phyloP scores from a whole-genome alignment of 2,329 filamentous ascomycete genomes.

The Coniochaeta hoffmannii region DNA sequence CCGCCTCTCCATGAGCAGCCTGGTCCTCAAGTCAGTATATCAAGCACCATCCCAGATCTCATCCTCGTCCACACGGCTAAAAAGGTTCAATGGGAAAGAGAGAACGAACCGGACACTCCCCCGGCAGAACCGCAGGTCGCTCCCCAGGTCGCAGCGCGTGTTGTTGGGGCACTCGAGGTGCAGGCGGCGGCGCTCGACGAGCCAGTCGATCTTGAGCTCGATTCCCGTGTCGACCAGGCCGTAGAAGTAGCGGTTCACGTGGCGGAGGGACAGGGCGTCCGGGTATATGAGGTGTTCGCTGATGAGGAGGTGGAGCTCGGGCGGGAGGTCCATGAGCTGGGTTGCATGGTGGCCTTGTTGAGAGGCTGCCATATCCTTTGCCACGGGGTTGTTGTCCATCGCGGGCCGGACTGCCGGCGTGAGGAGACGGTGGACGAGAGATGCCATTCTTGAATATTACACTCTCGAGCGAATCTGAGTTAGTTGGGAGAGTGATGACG shows the following conservation, averaged over 20 bases:
- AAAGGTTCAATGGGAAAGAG: background rate
- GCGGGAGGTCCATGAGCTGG: slow-evolving; percentile 45
- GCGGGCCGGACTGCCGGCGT: background rate
- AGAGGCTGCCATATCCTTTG: background rate
- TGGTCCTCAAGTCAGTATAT: too few species aligned
- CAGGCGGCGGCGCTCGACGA: slow-evolving; percentile 54
- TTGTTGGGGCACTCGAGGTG: slow-evolving; percentile 60
- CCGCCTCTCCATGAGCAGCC: slow-evolving; percentile 50
- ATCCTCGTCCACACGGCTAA: background rate
- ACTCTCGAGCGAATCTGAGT: background rate
- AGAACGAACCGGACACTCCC: slow-evolving; percentile 47
- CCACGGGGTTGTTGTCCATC: too few species aligned
- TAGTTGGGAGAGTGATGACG: background rate
- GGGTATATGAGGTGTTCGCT: slow-evolving; percentile 56
- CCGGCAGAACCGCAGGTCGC: slow-evolving; percentile 52
- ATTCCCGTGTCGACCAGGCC: slow-evolving; percentile 58
- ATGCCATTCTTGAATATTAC: too few species aligned
- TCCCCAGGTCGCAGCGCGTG: slow-evolving; percentile 48
- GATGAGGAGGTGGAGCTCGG: slow-evolving; percentile 61
- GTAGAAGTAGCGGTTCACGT: slow-evolving; percentile 58
- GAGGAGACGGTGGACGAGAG: background rate
- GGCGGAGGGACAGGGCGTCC: slow-evolving; percentile 63
- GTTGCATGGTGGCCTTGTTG: background rate
- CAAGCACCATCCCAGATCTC: background rate
- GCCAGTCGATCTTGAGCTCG: slow-evolving; percentile 60